Base-by-base conservation (phyloP, 768 basidiomycete genomes). In the Podaxis sp. region DNA sequence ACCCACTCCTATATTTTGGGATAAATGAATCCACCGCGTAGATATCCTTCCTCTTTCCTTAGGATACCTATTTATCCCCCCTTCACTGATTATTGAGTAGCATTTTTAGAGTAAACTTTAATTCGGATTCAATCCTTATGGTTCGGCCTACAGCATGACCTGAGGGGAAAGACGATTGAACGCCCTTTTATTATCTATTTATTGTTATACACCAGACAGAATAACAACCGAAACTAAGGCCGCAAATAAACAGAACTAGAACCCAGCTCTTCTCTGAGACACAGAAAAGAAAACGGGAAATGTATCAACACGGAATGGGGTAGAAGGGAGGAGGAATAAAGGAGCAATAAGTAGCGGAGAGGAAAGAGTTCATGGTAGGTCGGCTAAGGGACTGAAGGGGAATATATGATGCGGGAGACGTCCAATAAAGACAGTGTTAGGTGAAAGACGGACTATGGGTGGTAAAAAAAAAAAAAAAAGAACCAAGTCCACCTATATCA, bases 181-280 rank as follows among this genome's bases (percentile, higher is more conserved):
- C 21, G 46, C 47, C 18, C 47, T 23, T 48, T 48, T 25, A 48
- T 48, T 48, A 23, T 50, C 44, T 54, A 48, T 61, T 55, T 32
- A 32, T 55, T 54, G 53, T 54, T 61, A 54, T 55, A 61, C 59
- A 61, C 35, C 40, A 16, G 32, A 25, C 2, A 55, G 23, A 18
- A 46, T 13, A 25, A 42, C n/a, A 27, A 42, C 14, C 23, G 25
- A 55, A 25, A 48, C 36, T 14, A n/a, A 46, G 28, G 32, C 40
- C 18, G 27, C 40, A 50, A 37, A 16, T 23, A 42, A 38, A 28
- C n/a, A 52, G 25, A 40, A 48, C 55, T 35, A 37, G 18, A 47
- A 37, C 44, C 53, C 59, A 47, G 52, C 53, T 55, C 59, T 55
- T 54, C 53, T 44, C 38, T 23, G 25, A 52, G n/a, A 37, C 10